Percentiles rank a stretch among this genome's conserved stretches.
phyloP scores from a whole-genome alignment of 176 grass and related monocot genomes.

The Zizania latifolia region DNA sequence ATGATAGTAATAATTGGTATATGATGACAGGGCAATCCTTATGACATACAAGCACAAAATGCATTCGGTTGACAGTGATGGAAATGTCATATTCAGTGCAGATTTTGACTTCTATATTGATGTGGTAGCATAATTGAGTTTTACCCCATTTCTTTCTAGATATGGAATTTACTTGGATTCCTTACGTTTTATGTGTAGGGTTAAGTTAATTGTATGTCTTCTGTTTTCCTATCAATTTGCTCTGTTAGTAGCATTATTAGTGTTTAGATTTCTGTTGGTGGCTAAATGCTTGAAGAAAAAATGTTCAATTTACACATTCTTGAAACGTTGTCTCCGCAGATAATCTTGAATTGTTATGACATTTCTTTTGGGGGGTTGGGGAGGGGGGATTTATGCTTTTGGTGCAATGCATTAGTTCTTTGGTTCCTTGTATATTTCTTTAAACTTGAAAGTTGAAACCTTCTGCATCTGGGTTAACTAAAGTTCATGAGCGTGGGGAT shows the following conservation, averaged over 20 bases:
- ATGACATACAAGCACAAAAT: constrained; percentile 99
- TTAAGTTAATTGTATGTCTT: not conserved
- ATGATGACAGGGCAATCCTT: constrained; percentile 66
- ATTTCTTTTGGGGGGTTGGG: too few relatives aligned
- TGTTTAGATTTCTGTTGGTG: not conserved
- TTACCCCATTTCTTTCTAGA: not conserved
- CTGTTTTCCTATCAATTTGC: not conserved
- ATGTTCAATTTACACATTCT: too few relatives aligned
- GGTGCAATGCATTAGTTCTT: not conserved
- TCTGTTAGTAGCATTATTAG: not conserved
- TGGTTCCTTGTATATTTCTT: not conserved
- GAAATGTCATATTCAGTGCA: constrained; percentile 77
- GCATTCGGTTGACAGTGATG: constrained; percentile 82
- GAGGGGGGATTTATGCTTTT: not conserved
- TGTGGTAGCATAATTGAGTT: constrained; percentile 44
- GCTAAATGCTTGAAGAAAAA: not conserved
- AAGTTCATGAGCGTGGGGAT: not conserved
- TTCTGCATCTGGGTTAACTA: too few relatives aligned
- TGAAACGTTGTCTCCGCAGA: not conserved
- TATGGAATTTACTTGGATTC: not conserved
- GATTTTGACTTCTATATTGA: constrained; percentile 88
- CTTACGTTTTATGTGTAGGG: not conserved
- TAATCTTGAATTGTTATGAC: too few relatives aligned
- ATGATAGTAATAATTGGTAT: constrained; percentile 1
- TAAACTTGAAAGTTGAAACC: not conserved